These are phyloP conservation scores for Knoxdaviesia proteae DNA, from an alignment of 2,329 filamentous ascomycete species.

Conservation along the genomic window DNA sequence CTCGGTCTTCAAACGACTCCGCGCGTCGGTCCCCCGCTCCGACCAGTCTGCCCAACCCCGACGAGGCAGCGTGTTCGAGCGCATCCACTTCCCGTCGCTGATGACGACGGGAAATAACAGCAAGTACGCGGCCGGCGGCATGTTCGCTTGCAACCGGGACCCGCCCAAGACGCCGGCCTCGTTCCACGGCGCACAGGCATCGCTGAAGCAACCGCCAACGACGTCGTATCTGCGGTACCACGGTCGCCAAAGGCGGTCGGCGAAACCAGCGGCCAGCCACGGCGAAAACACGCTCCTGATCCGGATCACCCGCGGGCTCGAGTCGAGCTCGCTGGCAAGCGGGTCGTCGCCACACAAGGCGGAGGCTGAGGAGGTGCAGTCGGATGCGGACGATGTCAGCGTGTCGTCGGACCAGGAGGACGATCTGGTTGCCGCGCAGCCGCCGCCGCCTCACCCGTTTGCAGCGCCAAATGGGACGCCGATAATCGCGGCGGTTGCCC, in stretches of 20 bases:
- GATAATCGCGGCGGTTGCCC: too few relatives aligned
- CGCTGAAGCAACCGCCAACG: slow-evolving; percentile 14
- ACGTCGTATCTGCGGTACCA: slow-evolving; percentile 27
- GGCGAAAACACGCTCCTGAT: slow-evolving; percentile 13
- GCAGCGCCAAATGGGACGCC: too few relatives aligned
- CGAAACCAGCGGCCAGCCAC: slow-evolving; percentile 1
- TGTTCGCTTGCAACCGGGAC: slow-evolving; percentile 24
- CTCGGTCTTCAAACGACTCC: slow-evolving; percentile 36
- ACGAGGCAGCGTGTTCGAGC: slow-evolving; percentile 29
- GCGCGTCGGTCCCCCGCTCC: slow-evolving; percentile 20
- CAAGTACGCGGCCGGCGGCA: slow-evolving; percentile 36
- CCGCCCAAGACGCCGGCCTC: slow-evolving; percentile 6
- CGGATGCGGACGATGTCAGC: slow-evolving; percentile 28
- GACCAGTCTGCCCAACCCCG: slow-evolving; percentile 8
- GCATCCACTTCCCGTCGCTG: slow-evolving; percentile 7
- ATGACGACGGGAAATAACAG: slow-evolving; percentile 18
- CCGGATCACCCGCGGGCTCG: slow-evolving; percentile 15
- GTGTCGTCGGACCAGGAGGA: slow-evolving; percentile 35
- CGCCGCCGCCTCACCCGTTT: too few relatives aligned
- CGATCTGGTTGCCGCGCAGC: not conserved
- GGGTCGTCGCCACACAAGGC: slow-evolving; percentile 18
- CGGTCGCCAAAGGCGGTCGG: slow-evolving; percentile 15
- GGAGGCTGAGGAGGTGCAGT: slow-evolving; percentile 9
- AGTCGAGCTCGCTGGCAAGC: slow-evolving; percentile 14
- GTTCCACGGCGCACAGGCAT: too few relatives aligned